Evolutionary conservation across 768 basidiomycete genomes (phyloP), one percentile per base, ranked within the genome.

Genomic region (Psilocybe cubensis): DNA sequence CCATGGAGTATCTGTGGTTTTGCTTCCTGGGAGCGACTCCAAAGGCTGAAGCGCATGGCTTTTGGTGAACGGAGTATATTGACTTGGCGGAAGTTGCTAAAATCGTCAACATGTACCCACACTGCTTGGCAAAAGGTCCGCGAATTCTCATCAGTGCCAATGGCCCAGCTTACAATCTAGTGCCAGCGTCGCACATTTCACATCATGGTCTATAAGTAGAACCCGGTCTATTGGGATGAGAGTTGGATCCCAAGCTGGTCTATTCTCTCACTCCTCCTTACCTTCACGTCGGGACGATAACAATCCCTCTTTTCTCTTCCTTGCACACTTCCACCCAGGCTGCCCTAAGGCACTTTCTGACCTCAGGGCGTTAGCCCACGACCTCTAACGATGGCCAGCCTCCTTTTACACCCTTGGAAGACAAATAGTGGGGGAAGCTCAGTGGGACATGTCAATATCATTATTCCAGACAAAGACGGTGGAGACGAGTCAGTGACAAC

Each of bases 191-290:
- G 43, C 56, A 33, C 17, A 24, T 43, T 50, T 56, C 51, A 42
- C 56, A 59, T 63, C 52, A 63, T 52, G 56, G 27, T 58, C 54
- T 65, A 65, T 63, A 65, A 59, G 61, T 65, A 53, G 57, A 62
- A 44, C 51, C 61, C 59, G 31, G 28, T 54, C 54, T 43, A 58
- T 60, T 42, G 64, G 64, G 57, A 60, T 65, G 64, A 46, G 59
- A 65, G 58, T 54, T 57, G 58, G 25, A 43, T 35, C 51, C 59
- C 46, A 60, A 58, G 56, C 53, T 58, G 47, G 61, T 56, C 58
- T 63, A 60, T 61, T 63, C 57, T 65, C 61, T 59, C 61, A 62
- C 61, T 63, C 61, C 61, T 61, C 47, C 59, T 51, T 62, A 62
- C 61, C 64, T 58, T 65, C 57, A 59, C 61, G 55, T 61, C 58